Evolutionary conservation across 2,329 filamentous ascomycete species (phyloP).

Genomic region (Microdochium paspali): DNA sequence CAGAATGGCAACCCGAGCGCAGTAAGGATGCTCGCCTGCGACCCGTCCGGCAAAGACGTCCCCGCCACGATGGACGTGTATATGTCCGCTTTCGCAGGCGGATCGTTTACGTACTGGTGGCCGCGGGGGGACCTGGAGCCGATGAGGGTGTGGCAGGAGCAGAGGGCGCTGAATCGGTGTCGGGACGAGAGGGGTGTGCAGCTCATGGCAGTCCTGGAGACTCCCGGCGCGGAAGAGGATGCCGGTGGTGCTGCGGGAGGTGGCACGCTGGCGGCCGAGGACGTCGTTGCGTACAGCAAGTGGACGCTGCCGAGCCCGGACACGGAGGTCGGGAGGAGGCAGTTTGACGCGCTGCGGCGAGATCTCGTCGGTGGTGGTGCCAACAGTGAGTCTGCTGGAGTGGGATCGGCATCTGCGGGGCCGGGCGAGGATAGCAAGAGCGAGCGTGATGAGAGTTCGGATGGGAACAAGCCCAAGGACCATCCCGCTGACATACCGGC

Average conservation of each 20-base stretch:
- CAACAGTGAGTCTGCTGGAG: neutral
- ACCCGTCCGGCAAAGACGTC: conserved; percentile 1
- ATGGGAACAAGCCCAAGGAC: neutral
- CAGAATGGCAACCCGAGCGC: neutral
- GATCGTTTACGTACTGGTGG: conserved; percentile 19
- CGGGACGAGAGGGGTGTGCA: conserved; percentile 12
- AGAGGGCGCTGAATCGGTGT: conserved; percentile 14
- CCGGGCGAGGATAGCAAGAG: neutral
- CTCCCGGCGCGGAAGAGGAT: conserved; percentile 10
- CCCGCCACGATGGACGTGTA: conserved; percentile 8
- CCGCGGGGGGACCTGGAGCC: conserved; percentile 3
- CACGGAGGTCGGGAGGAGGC: neutral
- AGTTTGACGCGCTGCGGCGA: neutral
- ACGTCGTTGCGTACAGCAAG: neutral
- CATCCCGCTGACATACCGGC: conserved; percentile 5
- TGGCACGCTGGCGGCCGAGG: neutral
- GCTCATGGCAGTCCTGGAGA: conserved; percentile 16
- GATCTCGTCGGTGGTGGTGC: neutral
- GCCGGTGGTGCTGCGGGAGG: conserved; percentile 2
- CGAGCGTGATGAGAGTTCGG: neutral
- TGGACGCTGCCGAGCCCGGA: neutral
- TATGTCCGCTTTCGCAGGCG: conserved; percentile 13
- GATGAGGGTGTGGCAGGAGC: conserved; percentile 15
- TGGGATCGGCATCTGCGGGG: neutral
- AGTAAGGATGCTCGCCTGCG: neutral